A percentile compares a stretch with the other conserved stretches of the same genome.
Evolutionary conservation across 75 land plant species (phyloP).

Genomic region (Cryptomeria japonica): DNA sequence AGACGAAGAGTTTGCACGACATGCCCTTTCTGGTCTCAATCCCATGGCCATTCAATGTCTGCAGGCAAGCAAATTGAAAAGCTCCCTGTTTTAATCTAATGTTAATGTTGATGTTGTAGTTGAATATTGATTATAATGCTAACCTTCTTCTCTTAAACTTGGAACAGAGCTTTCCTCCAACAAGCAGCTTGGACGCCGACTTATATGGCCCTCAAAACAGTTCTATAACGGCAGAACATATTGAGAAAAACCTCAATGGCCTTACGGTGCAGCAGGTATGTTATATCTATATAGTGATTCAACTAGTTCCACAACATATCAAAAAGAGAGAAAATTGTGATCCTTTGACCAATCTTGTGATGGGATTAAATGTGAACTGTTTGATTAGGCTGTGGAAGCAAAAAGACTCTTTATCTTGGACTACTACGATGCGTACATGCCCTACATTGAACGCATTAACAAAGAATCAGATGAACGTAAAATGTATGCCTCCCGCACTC

Average conservation of each 20-base stretch:
- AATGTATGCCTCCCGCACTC: slow-evolving; percentile 30
- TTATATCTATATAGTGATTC: too few species aligned
- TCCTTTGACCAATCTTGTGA: too few species aligned
- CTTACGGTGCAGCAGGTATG: slow-evolving; percentile 65
- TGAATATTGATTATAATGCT: background rate
- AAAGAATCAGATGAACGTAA: slow-evolving; percentile 16
- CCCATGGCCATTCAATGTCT: slow-evolving; percentile 65
- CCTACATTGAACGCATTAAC: slow-evolving; percentile 23
- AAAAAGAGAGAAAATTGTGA: too few species aligned
- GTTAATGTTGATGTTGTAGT: background rate
- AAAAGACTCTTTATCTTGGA: slow-evolving; percentile 26
- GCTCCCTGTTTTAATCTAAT: too few species aligned
- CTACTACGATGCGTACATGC: slow-evolving; percentile 30
- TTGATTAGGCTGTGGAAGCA: slow-evolving; percentile 18
- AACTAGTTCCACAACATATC: too few species aligned
- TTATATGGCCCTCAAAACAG: slow-evolving; percentile 66
- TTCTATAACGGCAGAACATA: slow-evolving; percentile 60
- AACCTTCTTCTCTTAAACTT: background rate
- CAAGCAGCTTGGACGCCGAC: slow-evolving; percentile 65
- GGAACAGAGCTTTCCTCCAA: slow-evolving; percentile 59
- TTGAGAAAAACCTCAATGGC: slow-evolving; percentile 60
- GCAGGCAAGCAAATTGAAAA: slow-evolving; percentile 9
- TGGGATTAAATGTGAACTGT: background rate
- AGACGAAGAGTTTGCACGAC: slow-evolving; percentile 88
- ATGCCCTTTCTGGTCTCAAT: slow-evolving; percentile 65